Evolutionary conservation across 1,284 basidiomycete species (phyloP), one percentile per base, ranked within the genome.

Genomic region (Agaricales sp.): DNA sequence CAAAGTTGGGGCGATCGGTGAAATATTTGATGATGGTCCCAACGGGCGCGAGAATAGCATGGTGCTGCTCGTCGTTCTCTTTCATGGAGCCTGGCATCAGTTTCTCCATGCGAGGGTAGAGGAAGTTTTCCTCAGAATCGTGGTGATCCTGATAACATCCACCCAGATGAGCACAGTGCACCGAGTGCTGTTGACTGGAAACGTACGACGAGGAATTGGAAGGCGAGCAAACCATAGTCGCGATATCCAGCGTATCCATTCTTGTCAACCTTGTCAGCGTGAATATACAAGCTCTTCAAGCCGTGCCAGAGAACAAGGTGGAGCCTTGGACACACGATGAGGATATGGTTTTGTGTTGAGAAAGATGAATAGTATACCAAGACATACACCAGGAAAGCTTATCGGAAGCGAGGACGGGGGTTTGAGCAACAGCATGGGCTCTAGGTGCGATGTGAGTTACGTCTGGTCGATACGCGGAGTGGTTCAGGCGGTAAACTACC

Each of bases 231-330:
- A 26, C 12, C 24, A 21, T 45, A 45, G 8, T 45, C 44, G 13
- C 44, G 44, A 18, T 45, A 45, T 4, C 44, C 39, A 20, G 49
- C 49, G 30, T 55, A 53, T 37, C 55, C 56, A 2, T 53, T 53
- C 20, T 51, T 49, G 11, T 53, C 51, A 25, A 43, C 52, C 37
- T 57, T 55, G 48, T 54, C 51, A 8, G 56, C 54, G 38, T 53
- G 54, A 47, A 53, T 54, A 26, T 55, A 55, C 3, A 52, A 46
- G 37, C 54, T 54, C 39, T 57, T 57, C 54, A 56, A 53, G 22
- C 51, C 50, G 38, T 56, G 53, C 55, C 55, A 57, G 26, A 57
- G 46, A 35, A 53, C 52, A 19, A 57, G 49, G 30, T 57, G 55
- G 12, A 57, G 41, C 54, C 54, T 56, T 4, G 18, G 26, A 30